These are phyloP conservation scores for Suillus sp. DNA, from an alignment of 768 basidiomycete genomes.

Conservation along the genomic window DNA sequence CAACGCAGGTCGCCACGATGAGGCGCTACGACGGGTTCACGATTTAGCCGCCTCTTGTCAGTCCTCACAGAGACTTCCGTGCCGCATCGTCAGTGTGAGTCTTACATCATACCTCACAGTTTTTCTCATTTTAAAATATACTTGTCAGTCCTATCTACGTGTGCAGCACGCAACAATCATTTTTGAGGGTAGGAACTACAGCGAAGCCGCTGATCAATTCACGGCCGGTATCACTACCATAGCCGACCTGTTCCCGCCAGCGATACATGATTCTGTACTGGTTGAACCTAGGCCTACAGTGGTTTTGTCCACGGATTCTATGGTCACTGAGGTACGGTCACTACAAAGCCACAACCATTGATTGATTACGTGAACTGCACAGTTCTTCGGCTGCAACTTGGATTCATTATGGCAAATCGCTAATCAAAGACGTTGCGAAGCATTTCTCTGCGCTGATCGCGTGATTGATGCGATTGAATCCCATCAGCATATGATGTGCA, in stretches of 20 bases:
- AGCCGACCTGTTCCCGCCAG: neutral
- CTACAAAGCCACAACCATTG: neutral
- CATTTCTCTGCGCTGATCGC: neutral
- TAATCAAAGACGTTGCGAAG: neutral
- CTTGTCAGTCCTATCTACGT: neutral
- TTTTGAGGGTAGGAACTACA: neutral
- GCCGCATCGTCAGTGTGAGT: neutral
- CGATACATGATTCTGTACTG: no score
- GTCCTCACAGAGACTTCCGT: neutral
- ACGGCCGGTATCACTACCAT: neutral
- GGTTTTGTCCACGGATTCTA: no score
- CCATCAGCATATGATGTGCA: neutral
- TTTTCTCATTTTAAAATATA: neutral
- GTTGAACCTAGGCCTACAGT: no score
- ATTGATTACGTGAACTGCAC: neutral
- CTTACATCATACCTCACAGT: neutral
- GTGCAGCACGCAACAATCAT: neutral
- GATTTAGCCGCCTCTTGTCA: neutral
- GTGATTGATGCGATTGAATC: neutral
- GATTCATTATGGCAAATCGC: neutral
- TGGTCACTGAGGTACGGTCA: neutral
- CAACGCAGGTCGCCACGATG: neutral
- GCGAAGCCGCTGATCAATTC: neutral
- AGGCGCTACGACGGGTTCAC: constrained; percentile 1
- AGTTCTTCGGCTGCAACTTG: constrained; percentile 3